phyloP scores from a whole-genome alignment of 1,139 yeast genomes.

The Keqinozyma sinolaborantium region DNA sequence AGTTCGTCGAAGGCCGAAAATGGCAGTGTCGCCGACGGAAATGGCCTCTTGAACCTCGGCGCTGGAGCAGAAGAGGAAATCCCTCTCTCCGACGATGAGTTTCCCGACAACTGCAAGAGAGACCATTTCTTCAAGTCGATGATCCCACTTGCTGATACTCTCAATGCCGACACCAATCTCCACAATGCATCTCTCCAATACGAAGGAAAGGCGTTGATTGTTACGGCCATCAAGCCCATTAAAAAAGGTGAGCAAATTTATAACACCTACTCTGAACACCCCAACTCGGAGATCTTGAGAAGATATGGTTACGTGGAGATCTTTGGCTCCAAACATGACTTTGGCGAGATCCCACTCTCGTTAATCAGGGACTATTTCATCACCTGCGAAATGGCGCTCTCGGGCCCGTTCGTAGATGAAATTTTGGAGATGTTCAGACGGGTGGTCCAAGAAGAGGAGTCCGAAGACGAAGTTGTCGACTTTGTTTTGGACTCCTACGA shows the following conservation, averaged over 20 bases:
- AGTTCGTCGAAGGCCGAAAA: conserved; percentile 4
- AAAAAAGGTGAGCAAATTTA: conserved; percentile 68
- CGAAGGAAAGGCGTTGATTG: conserved; percentile 44
- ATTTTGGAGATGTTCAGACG: conserved; percentile 24
- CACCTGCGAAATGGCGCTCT: conserved; percentile 15
- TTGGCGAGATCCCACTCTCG: conserved; percentile 65
- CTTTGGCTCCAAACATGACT: conserved; percentile 72
- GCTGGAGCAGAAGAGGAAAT: conserved; percentile 11
- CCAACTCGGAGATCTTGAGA: conserved; percentile 83
- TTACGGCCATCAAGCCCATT: conserved; percentile 68
- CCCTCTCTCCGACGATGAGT: conserved; percentile 21
- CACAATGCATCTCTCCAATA: conserved; percentile 72
- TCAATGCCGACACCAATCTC: conserved; percentile 80
- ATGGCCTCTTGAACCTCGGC: conserved; percentile 4
- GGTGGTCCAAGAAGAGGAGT: conserved; percentile 25
- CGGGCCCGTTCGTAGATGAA: conserved; percentile 20
- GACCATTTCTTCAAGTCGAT: conserved; percentile 68
- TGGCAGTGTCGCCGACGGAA: conserved; percentile 8
- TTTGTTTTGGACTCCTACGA: conserved; percentile 58
- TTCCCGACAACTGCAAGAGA: conserved; percentile 16
- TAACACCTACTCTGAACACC: conserved; percentile 88
- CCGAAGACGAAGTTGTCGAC: conserved; percentile 43
- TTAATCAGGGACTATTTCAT: conserved; percentile 28
- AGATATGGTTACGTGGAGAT: conserved; percentile 88
- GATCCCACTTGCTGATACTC: conserved; percentile 90